Percentiles rank a stretch among this genome's conserved stretches.
Evolutionary conservation across 345 rosid species (phyloP).

Genomic region (Boechera stricta): DNA sequence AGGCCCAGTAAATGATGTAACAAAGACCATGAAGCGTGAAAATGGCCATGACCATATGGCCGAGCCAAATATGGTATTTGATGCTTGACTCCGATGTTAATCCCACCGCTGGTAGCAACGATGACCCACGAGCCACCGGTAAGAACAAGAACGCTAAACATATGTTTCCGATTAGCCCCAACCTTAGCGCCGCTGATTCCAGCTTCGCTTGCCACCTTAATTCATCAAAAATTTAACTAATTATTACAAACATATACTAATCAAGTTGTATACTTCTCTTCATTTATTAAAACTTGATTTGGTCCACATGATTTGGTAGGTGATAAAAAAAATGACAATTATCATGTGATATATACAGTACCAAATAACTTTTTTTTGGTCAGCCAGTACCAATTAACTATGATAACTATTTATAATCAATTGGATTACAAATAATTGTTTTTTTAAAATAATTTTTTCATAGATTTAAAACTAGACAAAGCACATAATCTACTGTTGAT

Average conservation of each 20-base stretch:
- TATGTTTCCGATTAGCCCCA: conserved; percentile 72
- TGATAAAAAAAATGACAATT: neutral
- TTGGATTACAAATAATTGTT: neutral
- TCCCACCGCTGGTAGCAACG: conserved; percentile 68
- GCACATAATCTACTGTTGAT: too few species aligned
- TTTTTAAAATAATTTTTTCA: too few species aligned
- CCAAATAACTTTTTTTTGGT: neutral
- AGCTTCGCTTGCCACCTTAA: conserved; percentile 70
- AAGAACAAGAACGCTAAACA: conserved; percentile 69
- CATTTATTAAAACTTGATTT: neutral
- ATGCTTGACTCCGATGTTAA: conserved; percentile 84
- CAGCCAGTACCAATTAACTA: neutral
- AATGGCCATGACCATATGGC: conserved; percentile 68
- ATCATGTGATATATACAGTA: conserved; percentile 3
- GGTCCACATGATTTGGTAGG: neutral
- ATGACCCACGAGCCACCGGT: conserved; percentile 86
- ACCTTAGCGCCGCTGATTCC: conserved; percentile 34
- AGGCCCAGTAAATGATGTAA: conserved; percentile 57
- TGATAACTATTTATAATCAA: conserved; percentile 4
- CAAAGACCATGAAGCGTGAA: conserved; percentile 70
- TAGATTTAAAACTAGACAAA: too few species aligned
- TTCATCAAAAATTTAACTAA: neutral
- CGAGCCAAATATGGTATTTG: conserved; percentile 92
- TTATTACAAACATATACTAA: neutral
- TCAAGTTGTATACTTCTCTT: neutral